Conservation (phyloP, 1,139 yeast species). For the Debaryomycetaceae sp. region DNA sequence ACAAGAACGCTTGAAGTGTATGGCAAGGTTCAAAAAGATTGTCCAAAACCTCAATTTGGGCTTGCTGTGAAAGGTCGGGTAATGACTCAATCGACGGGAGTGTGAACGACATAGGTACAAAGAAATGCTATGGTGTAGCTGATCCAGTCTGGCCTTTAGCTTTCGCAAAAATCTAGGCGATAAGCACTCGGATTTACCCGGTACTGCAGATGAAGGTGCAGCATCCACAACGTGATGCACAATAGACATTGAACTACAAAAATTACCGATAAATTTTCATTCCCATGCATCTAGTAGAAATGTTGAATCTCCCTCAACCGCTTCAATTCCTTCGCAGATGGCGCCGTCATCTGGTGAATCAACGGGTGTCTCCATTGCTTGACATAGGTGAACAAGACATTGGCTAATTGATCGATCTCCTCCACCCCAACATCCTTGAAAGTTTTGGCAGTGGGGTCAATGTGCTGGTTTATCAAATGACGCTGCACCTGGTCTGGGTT, state of each 20-base stretch:
- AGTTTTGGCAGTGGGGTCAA: conserved; percentile 59
- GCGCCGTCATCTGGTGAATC: conserved; percentile 45
- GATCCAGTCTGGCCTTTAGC: conserved; percentile 1
- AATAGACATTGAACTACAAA: not conserved
- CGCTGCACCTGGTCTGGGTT: conserved; percentile 78
- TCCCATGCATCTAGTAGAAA: conserved; percentile 15
- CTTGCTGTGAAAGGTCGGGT: conserved; percentile 12
- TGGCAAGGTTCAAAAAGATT: conserved; percentile 68
- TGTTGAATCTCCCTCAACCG: conserved; percentile 46
- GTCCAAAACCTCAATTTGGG: conserved; percentile 37
- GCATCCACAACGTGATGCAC: not conserved
- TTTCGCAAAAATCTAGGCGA: not conserved
- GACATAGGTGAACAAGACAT: conserved; percentile 63
- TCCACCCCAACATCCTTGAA: conserved; percentile 70
- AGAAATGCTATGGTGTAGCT: conserved; percentile 1
- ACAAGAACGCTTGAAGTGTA: conserved; percentile 42
- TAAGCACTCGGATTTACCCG: conserved; percentile 6
- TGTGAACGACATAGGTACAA: conserved; percentile 12
- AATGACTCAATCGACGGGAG: conserved; percentile 23
- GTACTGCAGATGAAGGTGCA: conserved; percentile 3
- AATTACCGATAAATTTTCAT: conserved; percentile 1
- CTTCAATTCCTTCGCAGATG: conserved; percentile 37
- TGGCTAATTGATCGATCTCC: conserved; percentile 63
- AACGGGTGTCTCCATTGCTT: conserved; percentile 52
- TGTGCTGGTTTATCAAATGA: conserved; percentile 62